phyloP scores from a whole-genome alignment of 2,329 filamentous ascomycete species.

The Annulohypoxylon truncatum region DNA sequence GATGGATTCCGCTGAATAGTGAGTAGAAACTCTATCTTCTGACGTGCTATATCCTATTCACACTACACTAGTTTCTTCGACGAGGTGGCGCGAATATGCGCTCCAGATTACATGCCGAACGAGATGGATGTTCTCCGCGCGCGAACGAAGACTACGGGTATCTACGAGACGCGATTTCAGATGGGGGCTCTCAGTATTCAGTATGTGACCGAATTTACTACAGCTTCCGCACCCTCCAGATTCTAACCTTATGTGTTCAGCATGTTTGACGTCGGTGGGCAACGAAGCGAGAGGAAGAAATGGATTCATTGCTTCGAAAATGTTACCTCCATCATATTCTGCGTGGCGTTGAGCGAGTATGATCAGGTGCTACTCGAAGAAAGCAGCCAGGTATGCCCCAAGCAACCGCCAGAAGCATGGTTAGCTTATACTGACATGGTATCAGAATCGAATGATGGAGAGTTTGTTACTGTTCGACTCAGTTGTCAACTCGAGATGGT shows the following conservation, averaged over 20 bases:
- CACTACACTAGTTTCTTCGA: slow-evolving; percentile 83
- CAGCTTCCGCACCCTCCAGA: neutral
- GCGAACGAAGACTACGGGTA: slow-evolving; percentile 97
- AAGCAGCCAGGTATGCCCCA: slow-evolving; percentile 83
- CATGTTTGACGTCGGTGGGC: slow-evolving; percentile 99
- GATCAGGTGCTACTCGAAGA: slow-evolving; percentile 97
- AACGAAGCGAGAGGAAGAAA: slow-evolving; percentile 97
- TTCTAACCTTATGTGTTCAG: slow-evolving; percentile 60
- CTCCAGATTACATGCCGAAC: slow-evolving; percentile 86
- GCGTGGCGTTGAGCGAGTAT: slow-evolving; percentile 96
- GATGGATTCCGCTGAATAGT: slow-evolving; percentile 99
- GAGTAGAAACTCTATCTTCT: slow-evolving; percentile 18
- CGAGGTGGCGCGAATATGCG: slow-evolving; percentile 86
- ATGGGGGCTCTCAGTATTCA: slow-evolving; percentile 99
- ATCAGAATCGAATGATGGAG: slow-evolving; percentile 99
- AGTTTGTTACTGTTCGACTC: slow-evolving; percentile 96
- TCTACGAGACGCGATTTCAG: slow-evolving; percentile 97
- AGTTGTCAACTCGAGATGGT: slow-evolving; percentile 98
- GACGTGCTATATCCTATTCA: slow-evolving; percentile 38
- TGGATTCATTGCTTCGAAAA: slow-evolving; percentile 99
- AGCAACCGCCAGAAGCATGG: neutral
- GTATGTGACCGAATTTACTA: slow-evolving; percentile 64
- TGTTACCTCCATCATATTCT: slow-evolving; percentile 99
- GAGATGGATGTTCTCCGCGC: slow-evolving; percentile 96
- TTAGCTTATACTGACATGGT: slow-evolving; percentile 28